Evolutionary conservation across 2,329 filamentous ascomycete genomes (phyloP), one percentile per base, ranked within the genome.

Genomic region (Madurella mycetomatis): DNA sequence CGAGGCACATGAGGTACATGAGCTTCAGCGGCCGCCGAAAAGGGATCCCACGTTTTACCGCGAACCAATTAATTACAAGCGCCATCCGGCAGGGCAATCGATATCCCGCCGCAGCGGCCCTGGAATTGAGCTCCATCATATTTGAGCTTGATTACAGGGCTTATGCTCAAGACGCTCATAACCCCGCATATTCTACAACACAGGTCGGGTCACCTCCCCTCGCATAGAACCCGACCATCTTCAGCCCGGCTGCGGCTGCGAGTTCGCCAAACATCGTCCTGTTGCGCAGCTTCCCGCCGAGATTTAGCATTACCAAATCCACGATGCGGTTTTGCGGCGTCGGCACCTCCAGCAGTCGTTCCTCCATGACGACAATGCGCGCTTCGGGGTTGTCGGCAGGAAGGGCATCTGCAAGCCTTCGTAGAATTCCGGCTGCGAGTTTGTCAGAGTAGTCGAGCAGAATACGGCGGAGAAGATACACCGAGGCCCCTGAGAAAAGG

Each of bases 361-460:
- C 56, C 41, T 66, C 63, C 43, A 64, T 60, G 52, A 66, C 61
- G 47, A 66, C 46, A 17, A 65, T 49, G 13, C 61, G 46, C 5
- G 61, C 63, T 25, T 57, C 56, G 4, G 57, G 56, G 37, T 61
- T 51, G 43, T 61, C 53, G 1, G 49, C 48, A 0, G 63, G 54
- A 5, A 66, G 51, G 2, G 62, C 64, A 2, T 58, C 54, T 1
- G 60, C 58, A 39, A 66, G 55, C 12, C 51, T 61, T 1, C 46
- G 41, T 1, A 66, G 55, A 37, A 67, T 63, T 3, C 53, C 52
- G 1, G 44, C 48, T 11, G 61, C 61, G 17, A 59, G 49, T 9
- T 46, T 32, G 37, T 68, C 66, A 41, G 63, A 58, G 53, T 67
- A 67, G 49, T 68, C 63, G 37, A 67, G 63, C 5, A 69, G 56